A percentile compares a stretch with the other conserved stretches of the same genome.
Conservation (phyloP, 2,329 filamentous ascomycete species). For the Zarea fungicola region DNA sequence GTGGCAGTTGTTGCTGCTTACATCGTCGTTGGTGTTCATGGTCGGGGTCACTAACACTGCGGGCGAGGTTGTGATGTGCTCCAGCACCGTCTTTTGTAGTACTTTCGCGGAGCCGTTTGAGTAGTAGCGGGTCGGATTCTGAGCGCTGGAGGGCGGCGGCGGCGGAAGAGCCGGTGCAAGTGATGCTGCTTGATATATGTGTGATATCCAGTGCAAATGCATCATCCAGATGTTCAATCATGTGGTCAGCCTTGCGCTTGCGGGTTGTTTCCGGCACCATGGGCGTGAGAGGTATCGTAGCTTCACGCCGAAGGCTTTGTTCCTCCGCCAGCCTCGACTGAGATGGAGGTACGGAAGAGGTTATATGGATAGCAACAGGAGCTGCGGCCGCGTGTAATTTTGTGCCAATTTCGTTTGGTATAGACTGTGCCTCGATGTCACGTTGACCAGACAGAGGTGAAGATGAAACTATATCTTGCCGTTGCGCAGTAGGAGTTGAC, state of each 20-base stretch:
- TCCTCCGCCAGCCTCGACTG: neutral
- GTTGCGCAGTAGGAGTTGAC: conserved; percentile 21
- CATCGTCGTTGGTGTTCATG: conserved; percentile 13
- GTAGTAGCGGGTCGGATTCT: conserved; percentile 27
- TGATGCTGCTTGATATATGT: conserved; percentile 28
- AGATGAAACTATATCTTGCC: conserved; percentile 17
- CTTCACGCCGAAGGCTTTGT: neutral
- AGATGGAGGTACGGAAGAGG: neutral
- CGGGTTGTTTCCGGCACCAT: neutral
- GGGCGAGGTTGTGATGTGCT: conserved; percentile 16
- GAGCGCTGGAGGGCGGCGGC: conserved; percentile 19
- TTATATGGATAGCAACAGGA: neutral
- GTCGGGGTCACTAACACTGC: conserved; percentile 29
- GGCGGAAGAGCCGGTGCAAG: conserved; percentile 17
- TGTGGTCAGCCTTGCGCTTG: conserved; percentile 6
- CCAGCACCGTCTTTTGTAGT: conserved; percentile 12
- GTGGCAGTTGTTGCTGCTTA: neutral
- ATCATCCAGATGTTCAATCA: conserved; percentile 13
- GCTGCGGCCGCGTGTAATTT: too few species aligned
- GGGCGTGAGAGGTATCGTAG: conserved; percentile 8
- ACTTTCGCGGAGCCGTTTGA: conserved; percentile 22
- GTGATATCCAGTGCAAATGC: conserved; percentile 23
- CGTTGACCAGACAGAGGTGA: neutral
- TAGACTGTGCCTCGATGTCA: neutral
- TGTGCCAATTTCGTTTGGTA: too few species aligned